Base-by-base conservation (phyloP, 1,284 basidiomycete genomes). In the Xerocomus nothofagi region DNA sequence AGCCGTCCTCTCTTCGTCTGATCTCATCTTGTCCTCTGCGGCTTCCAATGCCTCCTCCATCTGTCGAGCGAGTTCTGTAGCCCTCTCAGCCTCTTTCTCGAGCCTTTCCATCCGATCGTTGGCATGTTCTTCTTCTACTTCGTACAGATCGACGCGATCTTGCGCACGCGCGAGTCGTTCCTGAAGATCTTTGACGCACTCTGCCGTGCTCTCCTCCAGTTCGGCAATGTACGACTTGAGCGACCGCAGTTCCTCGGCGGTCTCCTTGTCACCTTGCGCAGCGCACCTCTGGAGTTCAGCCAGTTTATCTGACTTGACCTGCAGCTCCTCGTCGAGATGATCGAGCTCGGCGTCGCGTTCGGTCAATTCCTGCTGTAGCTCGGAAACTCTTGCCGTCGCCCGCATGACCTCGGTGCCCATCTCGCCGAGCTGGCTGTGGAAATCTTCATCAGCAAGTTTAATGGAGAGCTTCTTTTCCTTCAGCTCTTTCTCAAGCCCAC, bases 41-140 rank as follows among this genome's bases (percentile, higher is more conserved):
- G 81, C 85, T 44, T 85, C 79, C 44, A 91, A 66, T 0, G 88
- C 89, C 6, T 84, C 78, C 56, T 90, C 84, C 74, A 88, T 74
- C 62, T 90, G 83, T 34, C 74, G 68, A 15, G 74, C 78, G 4
- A 82, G 71, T 55, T 84, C 80, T 7, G 72, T 67, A 2, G 77
- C 75, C 30, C 78, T 73, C 32, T 79, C 73, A 0, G 70, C 69
- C 24, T 82, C 81, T 10, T 71, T 76, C 50, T 83, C 77, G 4
- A 85, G 69, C 33, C 74, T 69, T 42, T 80, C 74, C 36, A 78
- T 63, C 41, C 75, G 73, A 40, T 80, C 74, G 15, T 71, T 66
- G 27, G 74, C 71, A 41, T 79, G 73, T 38, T 78, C 74, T 51
- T 76, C 73, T 29, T 77, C 74, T 2, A 67, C 60, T 6, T 72